Conservation (phyloP, 352 stramenopile genomes). For the Phytophthora hybrid region DNA sequence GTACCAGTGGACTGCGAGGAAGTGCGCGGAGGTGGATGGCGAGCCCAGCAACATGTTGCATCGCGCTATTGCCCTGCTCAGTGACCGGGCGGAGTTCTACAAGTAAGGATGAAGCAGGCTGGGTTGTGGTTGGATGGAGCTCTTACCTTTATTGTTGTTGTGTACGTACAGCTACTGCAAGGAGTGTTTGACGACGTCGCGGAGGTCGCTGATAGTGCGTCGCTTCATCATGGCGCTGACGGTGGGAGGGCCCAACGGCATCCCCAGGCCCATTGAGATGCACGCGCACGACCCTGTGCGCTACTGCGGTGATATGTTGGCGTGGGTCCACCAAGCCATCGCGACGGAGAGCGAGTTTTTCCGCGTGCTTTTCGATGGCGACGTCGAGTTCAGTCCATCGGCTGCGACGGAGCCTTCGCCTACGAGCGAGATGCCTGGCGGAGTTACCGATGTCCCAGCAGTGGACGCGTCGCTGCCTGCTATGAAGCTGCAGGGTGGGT, state of each 20-base stretch:
- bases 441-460: no score
- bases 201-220: slow-evolving; percentile 65
- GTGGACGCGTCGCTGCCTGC: neutral
- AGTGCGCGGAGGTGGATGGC: slow-evolving; percentile 74
- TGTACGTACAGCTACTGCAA: slow-evolving; percentile 74
- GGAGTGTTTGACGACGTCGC: slow-evolving; percentile 66
- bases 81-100: slow-evolving; percentile 80
- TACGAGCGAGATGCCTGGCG: neutral
- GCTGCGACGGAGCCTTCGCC: neutral
- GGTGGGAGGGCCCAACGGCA: slow-evolving; percentile 74
- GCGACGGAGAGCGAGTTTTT: slow-evolving; percentile 87
- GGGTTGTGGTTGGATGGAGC: no score
- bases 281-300: slow-evolving; percentile 87
- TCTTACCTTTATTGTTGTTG: neutral
- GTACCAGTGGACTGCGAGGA: slow-evolving; percentile 89
- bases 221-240: slow-evolving; percentile 86
- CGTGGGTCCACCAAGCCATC: slow-evolving; percentile 89
- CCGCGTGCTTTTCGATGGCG: slow-evolving; percentile 75
- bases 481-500: slow-evolving; percentile 1
- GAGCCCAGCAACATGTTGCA: slow-evolving; percentile 75
- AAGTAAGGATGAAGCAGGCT: slow-evolving; percentile 51
- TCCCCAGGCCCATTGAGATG: slow-evolving; percentile 87
- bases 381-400: slow-evolving; percentile 47
- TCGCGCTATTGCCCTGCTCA: slow-evolving; percentile 71
- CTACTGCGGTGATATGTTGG: slow-evolving; percentile 91